Base-by-base conservation (phyloP, 2,329 filamentous ascomycete genomes). In the Colletotrichum gigasporum region DNA sequence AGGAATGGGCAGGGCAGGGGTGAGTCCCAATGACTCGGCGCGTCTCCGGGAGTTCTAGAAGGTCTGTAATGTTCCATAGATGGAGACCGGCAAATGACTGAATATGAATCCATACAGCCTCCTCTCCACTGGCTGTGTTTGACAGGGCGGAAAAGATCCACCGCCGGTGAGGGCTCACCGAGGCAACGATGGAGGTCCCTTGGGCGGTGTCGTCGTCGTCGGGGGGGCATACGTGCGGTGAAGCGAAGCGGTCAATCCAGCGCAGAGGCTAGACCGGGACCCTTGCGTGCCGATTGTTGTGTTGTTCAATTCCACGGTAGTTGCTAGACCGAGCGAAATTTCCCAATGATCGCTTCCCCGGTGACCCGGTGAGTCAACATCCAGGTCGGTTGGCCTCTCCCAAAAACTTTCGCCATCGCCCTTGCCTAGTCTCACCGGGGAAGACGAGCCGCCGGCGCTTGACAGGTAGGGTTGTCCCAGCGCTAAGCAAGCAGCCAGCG, bases 141-240 rank as follows among this genome's bases (percentile, higher is more conserved):
- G 45, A 50, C 60, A 59, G 60, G 54, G 54, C 45, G 20, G 28
- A 28, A 28, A 26, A 37, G 9, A 16, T 42, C 61, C 53, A 51
- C 35, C 32, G 26, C 28, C 61, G 61, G 55, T 54, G 61, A 64
- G 55, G 56, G 34, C 34, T 64, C 55, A 64, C 61, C 61, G 61
- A 64, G 48, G 52, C 51, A 56, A 35, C 32, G 42, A 32, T n/a
- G 20, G 28, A 51, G 12, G 12, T 16, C 34, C 35, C 26, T 16
- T 24, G 26, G 24, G 32, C n/a, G n/a, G 52, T 39, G 39, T 10
- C 28, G 45, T 48, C 20, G 45, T 28, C 12, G 37, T n/a, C 4
- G 20, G 22, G n/a, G 30, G 37, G 18, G 16, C 42, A 4, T 14
- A 24, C 32, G 18, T 24, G 26, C 39, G 39, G 28, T 44, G 24